Conservation (phyloP, 2,329 filamentous ascomycete species). For the Dothideomycetes sp. region DNA sequence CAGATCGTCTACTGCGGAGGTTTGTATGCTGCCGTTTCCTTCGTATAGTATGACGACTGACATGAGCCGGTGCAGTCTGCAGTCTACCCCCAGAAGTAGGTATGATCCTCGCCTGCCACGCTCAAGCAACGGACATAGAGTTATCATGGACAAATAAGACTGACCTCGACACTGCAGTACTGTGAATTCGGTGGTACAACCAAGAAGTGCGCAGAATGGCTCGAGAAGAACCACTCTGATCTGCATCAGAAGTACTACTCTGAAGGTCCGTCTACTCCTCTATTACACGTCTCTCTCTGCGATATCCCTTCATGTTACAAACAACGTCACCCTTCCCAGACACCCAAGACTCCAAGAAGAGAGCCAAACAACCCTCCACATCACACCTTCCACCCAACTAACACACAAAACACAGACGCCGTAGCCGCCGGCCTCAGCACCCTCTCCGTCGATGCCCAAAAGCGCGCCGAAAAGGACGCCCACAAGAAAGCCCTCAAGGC, state of each 20-base stretch:
- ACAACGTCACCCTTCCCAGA: too few species aligned
- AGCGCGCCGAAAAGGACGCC: slow-evolving; percentile 90
- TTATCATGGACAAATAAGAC: slow-evolving; percentile 2
- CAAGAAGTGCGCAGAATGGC: slow-evolving; percentile 97
- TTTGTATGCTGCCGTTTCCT: slow-evolving; percentile 21
- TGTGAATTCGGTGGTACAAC: slow-evolving; percentile 96
- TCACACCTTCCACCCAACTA: background rate
- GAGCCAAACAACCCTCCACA: background rate
- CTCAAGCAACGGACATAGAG: background rate
- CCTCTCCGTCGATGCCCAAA: slow-evolving; percentile 81
- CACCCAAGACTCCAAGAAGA: background rate
- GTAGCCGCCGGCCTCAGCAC: slow-evolving; percentile 74
- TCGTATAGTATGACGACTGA: background rate
- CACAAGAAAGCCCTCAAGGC: slow-evolving; percentile 96
- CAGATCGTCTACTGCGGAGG: slow-evolving; percentile 52
- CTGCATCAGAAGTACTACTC: slow-evolving; percentile 79
- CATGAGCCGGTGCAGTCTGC: slow-evolving; percentile 40
- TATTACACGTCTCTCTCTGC: too few species aligned
- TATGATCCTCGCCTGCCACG: slow-evolving; percentile 17
- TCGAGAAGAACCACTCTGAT: slow-evolving; percentile 60
- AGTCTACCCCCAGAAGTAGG: slow-evolving; percentile 56
- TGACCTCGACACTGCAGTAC: slow-evolving; percentile 49
- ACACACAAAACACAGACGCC: slow-evolving; percentile 34
- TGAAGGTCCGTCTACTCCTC: slow-evolving; percentile 47
- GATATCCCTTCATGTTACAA: too few species aligned